Conservation (phyloP, 345 rosid species). For the Toxicodendron radicans region DNA sequence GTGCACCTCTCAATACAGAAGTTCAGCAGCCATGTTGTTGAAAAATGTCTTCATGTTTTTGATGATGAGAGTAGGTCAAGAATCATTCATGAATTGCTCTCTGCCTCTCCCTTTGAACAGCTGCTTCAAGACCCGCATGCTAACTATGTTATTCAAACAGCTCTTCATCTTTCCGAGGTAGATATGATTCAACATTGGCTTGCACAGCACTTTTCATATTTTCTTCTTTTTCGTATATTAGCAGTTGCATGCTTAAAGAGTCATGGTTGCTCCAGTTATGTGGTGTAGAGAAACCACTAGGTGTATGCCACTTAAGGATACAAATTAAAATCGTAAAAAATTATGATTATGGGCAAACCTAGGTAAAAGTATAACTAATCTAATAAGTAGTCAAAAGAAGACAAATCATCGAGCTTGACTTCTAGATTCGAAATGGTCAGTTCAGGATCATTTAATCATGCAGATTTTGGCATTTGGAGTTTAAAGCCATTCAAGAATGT, state of each 20-base stretch:
- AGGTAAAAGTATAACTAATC: not conserved
- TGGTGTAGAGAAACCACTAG: too few relatives aligned
- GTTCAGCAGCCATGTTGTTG: conserved; percentile 55
- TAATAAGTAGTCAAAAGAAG: too few relatives aligned
- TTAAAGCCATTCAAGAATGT: not conserved
- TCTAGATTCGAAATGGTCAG: not conserved
- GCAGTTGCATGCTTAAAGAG: too few relatives aligned
- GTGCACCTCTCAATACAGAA: conserved; percentile 51
- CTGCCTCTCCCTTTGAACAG: conserved; percentile 38
- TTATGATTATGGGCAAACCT: not conserved
- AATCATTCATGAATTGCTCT: conserved; percentile 43
- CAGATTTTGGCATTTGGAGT: not conserved
- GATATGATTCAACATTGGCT: too few relatives aligned
- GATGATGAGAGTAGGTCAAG: conserved; percentile 29
- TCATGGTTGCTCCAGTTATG: not conserved
- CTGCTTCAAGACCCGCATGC: conserved; percentile 51
- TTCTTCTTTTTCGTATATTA: too few relatives aligned
- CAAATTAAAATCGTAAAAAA: not conserved
- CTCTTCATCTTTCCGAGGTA: conserved; percentile 41
- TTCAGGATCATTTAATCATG: not conserved
- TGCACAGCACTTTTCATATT: too few relatives aligned
- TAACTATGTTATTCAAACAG: conserved; percentile 53
- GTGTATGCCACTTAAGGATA: too few relatives aligned
- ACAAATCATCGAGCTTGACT: too few relatives aligned
- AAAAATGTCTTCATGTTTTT: conserved; percentile 36